Evolutionary conservation across 495 filamentous ascomycete species (phyloP), one percentile per base, ranked within the genome.

Genomic region (Penicillium coffeae): DNA sequence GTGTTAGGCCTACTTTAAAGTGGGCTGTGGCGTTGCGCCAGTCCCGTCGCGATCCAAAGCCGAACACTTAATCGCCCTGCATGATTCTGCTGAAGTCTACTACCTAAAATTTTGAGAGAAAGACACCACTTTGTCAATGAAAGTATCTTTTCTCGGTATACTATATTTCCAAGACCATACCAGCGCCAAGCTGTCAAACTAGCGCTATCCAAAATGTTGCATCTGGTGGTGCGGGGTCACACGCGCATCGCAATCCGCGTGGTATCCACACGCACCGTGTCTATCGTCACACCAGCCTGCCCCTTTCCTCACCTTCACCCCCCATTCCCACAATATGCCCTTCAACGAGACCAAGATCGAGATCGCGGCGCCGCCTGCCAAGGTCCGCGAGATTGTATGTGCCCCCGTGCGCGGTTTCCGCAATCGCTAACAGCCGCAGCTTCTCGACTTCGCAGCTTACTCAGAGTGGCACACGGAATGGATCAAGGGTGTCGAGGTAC

Each of bases 341-440:
- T 27, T 39, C 32, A 50, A 50, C 42, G 56, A 59, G 25, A 60
- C 54, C 47, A 51, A 42, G 13, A 63, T 64, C 18, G 62, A 64
- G 37, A 64, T 64, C 14, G 53, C 48, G n/a, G 59, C 59, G 3
- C 48, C 59, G 9, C 62, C 62, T 9, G 39, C 59, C 2, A 64
- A 57, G 42, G 62, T 64, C 52, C 62, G 62, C 7, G 62, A 64
- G 37, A 39, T 64, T 22, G 62, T 64, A 60, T 9, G 53, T 57
- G 8, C 18, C 10, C n/a, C 10, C 25, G 21, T 22, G 14, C 16
- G 10, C 0, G 9, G 19, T n/a, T n/a, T n/a, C n/a, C 33, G n/a
- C 2, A 44, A 35, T 21, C 20, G 39, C 35, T 15, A 3, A 40
- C 16, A 12, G 21, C 10, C 14, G 32, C 35, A 64, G 62, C 35